Percentiles rank a stretch among this genome's conserved stretches.
Conservation (phyloP, 345 rosid genomes). For the Aquilaria sinensis region DNA sequence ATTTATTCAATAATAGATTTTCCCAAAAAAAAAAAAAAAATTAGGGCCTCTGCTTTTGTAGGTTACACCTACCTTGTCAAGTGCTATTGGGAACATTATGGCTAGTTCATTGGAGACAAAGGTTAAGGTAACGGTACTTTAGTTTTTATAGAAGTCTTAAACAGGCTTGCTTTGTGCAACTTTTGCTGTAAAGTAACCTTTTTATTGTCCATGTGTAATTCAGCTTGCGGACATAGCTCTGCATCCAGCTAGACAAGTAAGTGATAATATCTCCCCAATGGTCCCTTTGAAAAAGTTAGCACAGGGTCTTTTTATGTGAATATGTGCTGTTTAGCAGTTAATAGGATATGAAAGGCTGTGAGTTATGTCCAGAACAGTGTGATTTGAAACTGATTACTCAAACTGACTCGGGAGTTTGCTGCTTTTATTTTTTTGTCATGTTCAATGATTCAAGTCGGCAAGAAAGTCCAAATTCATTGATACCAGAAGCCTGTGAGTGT, state of each 20-base stretch:
- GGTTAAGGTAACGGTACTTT: conserved; percentile 30
- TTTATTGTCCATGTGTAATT: conserved; percentile 14
- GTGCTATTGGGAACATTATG: conserved; percentile 10
- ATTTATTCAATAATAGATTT: conserved; percentile 4
- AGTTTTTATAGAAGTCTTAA: neutral
- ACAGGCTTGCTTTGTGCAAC: neutral
- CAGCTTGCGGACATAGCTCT: conserved; percentile 36
- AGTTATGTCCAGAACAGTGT: neutral
- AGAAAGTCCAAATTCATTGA: conserved; percentile 42
- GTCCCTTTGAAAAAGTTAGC: too few species aligned
- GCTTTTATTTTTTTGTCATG: conserved; percentile 12
- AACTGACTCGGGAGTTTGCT: conserved; percentile 11
- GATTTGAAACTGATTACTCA: conserved; percentile 7
- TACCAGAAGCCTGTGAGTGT: conserved; percentile 48
- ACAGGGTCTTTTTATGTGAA: too few species aligned
- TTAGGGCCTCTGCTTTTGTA: conserved; percentile 16
- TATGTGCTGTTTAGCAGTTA: conserved; percentile 3
- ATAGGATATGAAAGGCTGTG: neutral
- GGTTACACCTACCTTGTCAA: conserved; percentile 29
- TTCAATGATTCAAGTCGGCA: conserved; percentile 22
- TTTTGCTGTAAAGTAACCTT: conserved; percentile 9
- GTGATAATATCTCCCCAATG: conserved; percentile 9
- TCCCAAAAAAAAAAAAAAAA: neutral
- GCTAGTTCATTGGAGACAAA: conserved; percentile 18
- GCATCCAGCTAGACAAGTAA: conserved; percentile 29